Conservation (phyloP, 2,329 filamentous ascomycete genomes). For the Mycosphaerella sp. region DNA sequence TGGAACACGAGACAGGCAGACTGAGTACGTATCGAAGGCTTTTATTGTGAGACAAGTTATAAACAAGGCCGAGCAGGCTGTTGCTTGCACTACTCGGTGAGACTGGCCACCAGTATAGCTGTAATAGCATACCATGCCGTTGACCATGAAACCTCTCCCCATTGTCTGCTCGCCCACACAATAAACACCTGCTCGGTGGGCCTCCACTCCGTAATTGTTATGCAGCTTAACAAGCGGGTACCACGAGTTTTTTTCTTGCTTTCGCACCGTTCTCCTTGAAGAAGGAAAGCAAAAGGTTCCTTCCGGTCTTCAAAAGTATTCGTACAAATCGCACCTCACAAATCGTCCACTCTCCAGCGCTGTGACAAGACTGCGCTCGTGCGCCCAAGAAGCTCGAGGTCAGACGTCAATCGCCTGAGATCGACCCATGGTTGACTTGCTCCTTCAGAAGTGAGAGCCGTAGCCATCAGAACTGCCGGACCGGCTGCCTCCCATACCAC, state of each 20-base stretch:
- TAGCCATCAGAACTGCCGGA: constrained; percentile 3
- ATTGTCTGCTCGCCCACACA: not conserved
- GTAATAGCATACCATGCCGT: constrained; percentile 4
- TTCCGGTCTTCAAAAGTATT: not conserved
- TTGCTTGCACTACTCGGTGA: not conserved
- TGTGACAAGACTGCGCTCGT: not conserved
- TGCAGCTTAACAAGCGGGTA: not conserved
- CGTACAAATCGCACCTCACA: not conserved
- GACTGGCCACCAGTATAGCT: constrained; percentile 3
- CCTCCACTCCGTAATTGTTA: not conserved
- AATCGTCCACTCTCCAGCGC: not conserved
- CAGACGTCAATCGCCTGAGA: constrained; percentile 1
- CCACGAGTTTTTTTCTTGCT: not conserved
- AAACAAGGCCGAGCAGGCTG: not conserved
- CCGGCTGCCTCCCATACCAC: not conserved
- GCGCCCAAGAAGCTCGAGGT: not conserved
- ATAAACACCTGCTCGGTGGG: not conserved
- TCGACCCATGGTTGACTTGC: not conserved
- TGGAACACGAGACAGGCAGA: no score
- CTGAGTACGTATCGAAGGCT: not conserved
- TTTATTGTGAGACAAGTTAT: not conserved
- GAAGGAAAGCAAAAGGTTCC: not conserved
- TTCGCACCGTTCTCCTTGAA: not conserved
- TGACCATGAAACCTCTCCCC: not conserved
- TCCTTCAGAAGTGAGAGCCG: not conserved